Conservation (phyloP, 2,329 filamentous ascomycete genomes). For the Colletotrichum sp. region DNA sequence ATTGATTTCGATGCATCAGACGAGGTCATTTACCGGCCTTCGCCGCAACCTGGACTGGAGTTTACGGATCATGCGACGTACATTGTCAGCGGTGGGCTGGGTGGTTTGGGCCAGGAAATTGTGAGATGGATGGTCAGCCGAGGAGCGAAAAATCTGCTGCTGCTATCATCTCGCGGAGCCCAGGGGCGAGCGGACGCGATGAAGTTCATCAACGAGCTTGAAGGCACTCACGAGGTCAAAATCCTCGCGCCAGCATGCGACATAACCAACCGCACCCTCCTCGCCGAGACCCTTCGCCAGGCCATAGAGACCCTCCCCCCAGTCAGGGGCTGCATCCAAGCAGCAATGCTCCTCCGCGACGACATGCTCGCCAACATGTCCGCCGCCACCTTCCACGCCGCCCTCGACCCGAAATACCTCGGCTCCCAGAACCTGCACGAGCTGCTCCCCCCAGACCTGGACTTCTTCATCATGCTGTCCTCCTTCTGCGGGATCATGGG, state of each 20-base stretch:
- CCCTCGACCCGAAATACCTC: slow-evolving; percentile 51
- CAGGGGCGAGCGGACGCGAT: not conserved
- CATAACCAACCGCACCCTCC: slow-evolving; percentile 38
- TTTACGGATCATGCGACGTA: slow-evolving; percentile 47
- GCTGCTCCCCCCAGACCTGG: slow-evolving; percentile 32
- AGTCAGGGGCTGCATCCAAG: slow-evolving; percentile 38
- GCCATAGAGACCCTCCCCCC: slow-evolving; percentile 26
- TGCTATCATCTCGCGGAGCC: slow-evolving; percentile 42
- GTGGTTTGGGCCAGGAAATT: slow-evolving; percentile 58
- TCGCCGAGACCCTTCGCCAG: slow-evolving; percentile 19
- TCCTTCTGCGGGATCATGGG: slow-evolving; percentile 61
- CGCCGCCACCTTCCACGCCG: slow-evolving; percentile 44
- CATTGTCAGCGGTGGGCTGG: slow-evolving; percentile 61
- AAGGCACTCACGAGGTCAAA: slow-evolving; percentile 30
- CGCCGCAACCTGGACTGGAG: slow-evolving; percentile 20
- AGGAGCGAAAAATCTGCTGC: slow-evolving; percentile 52
- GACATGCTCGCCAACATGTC: slow-evolving; percentile 54
- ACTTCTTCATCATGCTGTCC: slow-evolving; percentile 57
- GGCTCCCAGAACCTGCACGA: slow-evolving; percentile 55
- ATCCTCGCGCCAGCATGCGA: slow-evolving; percentile 43
- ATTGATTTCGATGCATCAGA: slow-evolving; percentile 22
- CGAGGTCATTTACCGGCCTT: not conserved
- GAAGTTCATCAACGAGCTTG: slow-evolving; percentile 37
- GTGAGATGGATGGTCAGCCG: slow-evolving; percentile 54
- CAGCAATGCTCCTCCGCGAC: slow-evolving; percentile 42